These are phyloP conservation scores for Chondrus crispus DNA, from an alignment of 23 red algal species.

Conservation along the genomic window DNA sequence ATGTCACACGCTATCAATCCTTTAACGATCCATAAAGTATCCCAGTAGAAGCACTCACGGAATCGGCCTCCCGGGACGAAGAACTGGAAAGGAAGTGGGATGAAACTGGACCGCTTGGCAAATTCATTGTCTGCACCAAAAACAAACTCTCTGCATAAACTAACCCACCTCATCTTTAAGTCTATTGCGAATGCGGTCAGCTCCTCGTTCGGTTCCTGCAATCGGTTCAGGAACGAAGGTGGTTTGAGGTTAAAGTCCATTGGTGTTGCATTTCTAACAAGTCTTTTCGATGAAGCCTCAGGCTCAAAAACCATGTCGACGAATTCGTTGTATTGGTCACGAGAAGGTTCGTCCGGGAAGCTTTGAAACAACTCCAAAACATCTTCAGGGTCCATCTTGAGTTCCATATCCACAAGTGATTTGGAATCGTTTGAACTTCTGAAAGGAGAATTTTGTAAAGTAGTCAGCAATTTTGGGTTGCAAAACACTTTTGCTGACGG, in stretches of 20 bases:
- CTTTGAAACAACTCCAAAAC: not conserved
- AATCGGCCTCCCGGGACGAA: constrained; percentile 92
- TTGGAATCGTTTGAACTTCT: constrained; percentile 40
- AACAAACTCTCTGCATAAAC: not conserved
- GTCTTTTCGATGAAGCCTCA: not conserved
- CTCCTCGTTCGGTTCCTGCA: not conserved
- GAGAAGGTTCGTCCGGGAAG: not conserved
- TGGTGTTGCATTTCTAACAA: not conserved
- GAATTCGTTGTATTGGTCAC: not conserved
- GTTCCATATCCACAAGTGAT: constrained; percentile 29
- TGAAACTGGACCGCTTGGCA: not conserved
- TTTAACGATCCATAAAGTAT: constrained; percentile 83
- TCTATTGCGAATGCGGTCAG: constrained; percentile 11
- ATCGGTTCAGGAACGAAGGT: constrained; percentile 5
- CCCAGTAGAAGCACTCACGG: constrained; percentile 96
- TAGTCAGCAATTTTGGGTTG: not conserved
- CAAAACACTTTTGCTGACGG: constrained; percentile 33
- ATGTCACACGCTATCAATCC: constrained; percentile 79
- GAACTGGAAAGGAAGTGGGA: constrained; percentile 75
- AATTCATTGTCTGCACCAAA: not conserved
- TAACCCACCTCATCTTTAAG: constrained; percentile 16
- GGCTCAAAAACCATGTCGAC: not conserved
- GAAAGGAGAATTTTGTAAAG: constrained; percentile 33
- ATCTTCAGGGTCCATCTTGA: not conserved
- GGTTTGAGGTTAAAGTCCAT: not conserved